Conservation (phyloP, 164 flowering plant species). For the Vitis rupestris region DNA sequence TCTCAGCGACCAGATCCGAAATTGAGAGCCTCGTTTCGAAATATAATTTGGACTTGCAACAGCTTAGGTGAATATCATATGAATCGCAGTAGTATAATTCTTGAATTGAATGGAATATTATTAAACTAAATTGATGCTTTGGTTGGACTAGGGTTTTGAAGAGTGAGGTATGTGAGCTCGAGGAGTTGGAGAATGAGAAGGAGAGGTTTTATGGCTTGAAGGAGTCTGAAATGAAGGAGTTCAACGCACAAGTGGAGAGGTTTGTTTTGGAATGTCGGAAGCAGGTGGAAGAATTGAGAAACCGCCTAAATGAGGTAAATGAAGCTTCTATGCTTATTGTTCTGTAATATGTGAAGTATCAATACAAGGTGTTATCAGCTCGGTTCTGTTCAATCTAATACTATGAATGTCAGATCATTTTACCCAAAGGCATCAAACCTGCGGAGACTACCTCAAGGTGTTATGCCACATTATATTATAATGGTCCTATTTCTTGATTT, state of each 20-base stretch:
- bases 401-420: too few relatives aligned
- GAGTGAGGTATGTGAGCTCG: constrained; percentile 47
- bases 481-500: too few relatives aligned
- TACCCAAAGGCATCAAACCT: too few relatives aligned
- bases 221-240: constrained; percentile 41
- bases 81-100: not conserved
- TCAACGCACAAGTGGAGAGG: constrained; percentile 28
- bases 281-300: constrained; percentile 33
- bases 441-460: too few relatives aligned
- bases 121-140: not conserved
- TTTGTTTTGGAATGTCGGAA: constrained; percentile 18
- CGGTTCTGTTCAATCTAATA: too few relatives aligned
- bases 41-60: constrained; percentile 20
- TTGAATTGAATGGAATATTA: not conserved
- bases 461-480: too few relatives aligned
- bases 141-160: constrained; percentile 37
- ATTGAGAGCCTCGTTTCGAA: constrained; percentile 30
- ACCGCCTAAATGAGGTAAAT: constrained; percentile 35
- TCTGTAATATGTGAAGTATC: too few relatives aligned
- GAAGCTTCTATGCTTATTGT: not conserved
- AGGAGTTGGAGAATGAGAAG: constrained; percentile 43
- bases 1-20: constrained; percentile 41
- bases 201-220: constrained; percentile 38
- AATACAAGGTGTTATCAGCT: too few relatives aligned
- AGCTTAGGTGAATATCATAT: constrained; percentile 29